These are phyloP conservation scores for Thelephora terrestris DNA, from an alignment of 1,284 basidiomycete species.

Conservation along the genomic window DNA sequence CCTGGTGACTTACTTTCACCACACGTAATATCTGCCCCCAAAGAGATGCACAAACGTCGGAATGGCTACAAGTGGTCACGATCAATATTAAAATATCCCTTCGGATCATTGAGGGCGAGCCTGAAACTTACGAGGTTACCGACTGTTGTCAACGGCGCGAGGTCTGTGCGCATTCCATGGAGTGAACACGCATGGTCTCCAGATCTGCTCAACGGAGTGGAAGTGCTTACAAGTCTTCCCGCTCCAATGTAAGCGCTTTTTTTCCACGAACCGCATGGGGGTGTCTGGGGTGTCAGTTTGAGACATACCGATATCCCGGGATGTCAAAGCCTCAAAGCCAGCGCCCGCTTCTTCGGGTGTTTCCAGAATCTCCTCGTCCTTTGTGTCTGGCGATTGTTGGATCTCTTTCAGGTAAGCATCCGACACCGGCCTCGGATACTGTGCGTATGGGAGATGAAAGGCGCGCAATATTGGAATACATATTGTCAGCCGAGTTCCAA, in stretches of 20 bases:
- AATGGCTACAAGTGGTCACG: conserved; percentile 59
- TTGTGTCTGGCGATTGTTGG: conserved; percentile 28
- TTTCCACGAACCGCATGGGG: conserved; percentile 68
- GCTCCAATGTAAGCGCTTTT: conserved; percentile 79
- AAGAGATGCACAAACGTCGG: conserved; percentile 76
- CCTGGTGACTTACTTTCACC: conserved; percentile 64
- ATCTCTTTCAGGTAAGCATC: conserved; percentile 60
- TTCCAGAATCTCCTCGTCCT: conserved; percentile 17
- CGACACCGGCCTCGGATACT: conserved; percentile 63
- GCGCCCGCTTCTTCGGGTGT: conserved; percentile 6
- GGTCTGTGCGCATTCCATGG: conserved; percentile 37
- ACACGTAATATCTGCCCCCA: conserved; percentile 92
- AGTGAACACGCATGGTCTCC: neutral
- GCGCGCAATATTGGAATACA: neutral
- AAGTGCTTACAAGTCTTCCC: conserved; percentile 70
- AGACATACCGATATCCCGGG: conserved; percentile 13
- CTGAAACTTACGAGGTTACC: conserved; percentile 70
- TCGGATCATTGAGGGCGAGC: neutral
- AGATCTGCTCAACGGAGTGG: neutral
- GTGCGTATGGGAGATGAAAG: conserved; percentile 7
- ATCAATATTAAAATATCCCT: neutral
- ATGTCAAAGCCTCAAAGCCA: conserved; percentile 2
- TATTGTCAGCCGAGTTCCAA: no score
- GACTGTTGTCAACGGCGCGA: conserved; percentile 92
- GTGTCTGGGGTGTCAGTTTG: conserved; percentile 55